phyloP scores from a whole-genome alignment of 2,329 filamentous ascomycete genomes.

The Sarocladiaceae sp. region DNA sequence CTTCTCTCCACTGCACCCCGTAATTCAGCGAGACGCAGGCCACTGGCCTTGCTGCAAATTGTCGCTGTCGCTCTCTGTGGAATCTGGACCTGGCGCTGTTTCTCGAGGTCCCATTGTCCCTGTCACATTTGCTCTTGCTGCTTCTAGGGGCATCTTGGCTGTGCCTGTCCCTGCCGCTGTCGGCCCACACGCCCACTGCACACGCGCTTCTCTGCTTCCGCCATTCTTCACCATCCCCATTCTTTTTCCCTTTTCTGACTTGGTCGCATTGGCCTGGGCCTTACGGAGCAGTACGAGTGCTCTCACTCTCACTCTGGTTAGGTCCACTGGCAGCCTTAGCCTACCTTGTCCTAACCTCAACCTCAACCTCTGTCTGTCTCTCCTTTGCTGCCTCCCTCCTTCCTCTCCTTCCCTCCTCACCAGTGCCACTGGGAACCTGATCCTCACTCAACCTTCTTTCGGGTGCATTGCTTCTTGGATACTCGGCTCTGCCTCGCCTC shows the following conservation, averaged over 20 bases:
- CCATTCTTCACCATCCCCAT: conserved; percentile 8
- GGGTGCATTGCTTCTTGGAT: conserved; percentile 7
- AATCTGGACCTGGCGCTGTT: no score
- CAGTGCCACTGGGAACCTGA: conserved; percentile 8
- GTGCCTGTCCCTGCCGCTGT: not conserved
- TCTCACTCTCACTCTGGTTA: no score
- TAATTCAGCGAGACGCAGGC: no score
- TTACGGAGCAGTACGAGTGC: no score
- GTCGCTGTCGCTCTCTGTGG: no score
- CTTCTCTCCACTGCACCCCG: no score
- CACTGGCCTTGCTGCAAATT: no score
- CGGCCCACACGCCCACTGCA: not conserved
- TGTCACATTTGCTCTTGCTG: not conserved
- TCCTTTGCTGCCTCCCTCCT: not conserved
- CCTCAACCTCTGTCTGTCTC: not conserved
- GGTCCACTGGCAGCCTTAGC: conserved; percentile 1
- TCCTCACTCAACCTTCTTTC: conserved; percentile 5
- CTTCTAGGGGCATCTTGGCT: not conserved
- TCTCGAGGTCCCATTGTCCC: conserved; percentile 2
- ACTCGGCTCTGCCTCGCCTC: conserved; percentile 1
- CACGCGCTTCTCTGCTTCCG: conserved; percentile 2
- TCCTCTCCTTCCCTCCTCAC: conserved; percentile 5
- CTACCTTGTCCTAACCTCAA: not conserved
- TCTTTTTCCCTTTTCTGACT: conserved; percentile 9
- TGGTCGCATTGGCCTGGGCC: no score